A percentile compares a stretch with the other conserved stretches of the same genome.
Conservation (phyloP, 805 yeast species). For the Martiniozyma abietophila region DNA sequence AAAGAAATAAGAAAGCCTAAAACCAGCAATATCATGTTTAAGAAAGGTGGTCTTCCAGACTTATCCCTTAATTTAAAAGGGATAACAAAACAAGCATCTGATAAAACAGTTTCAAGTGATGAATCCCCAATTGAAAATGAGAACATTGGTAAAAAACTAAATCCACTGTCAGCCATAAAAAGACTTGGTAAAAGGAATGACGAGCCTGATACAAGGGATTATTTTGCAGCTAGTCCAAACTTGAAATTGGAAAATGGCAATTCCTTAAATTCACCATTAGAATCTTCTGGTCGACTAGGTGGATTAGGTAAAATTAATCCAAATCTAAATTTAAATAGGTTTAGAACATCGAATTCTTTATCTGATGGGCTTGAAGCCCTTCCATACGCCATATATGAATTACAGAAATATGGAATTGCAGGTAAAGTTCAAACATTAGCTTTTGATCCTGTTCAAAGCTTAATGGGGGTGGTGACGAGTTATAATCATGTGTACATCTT, state of each 20-base stretch:
- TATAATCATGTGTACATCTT: conserved; percentile 63
- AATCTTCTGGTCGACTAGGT: neutral
- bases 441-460: conserved; percentile 81
- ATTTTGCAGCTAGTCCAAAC: conserved; percentile 14
- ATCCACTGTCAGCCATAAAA: conserved; percentile 12
- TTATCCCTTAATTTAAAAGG: conserved; percentile 5
- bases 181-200: conserved; percentile 6
- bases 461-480: conserved; percentile 73
- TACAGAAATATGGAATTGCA: conserved; percentile 43
- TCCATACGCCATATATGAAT: conserved; percentile 24
- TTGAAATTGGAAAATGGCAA: conserved; percentile 7
- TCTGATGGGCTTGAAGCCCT: conserved; percentile 25
- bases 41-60: conserved; percentile 5
- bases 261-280: conserved; percentile 1
- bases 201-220: conserved; percentile 13
- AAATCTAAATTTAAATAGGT: conserved; percentile 9
- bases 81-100: conserved; percentile 1
- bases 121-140: neutral
- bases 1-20: neutral
- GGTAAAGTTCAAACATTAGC: conserved; percentile 64
- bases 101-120: neutral
- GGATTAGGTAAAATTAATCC: conserved; percentile 5
- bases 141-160: conserved; percentile 2
- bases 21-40: no score
- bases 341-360: conserved; percentile 16